Percentiles rank a stretch among this genome's conserved stretches.
Conservation (phyloP, 768 basidiomycete species). For the Gloeostereum incarnatum region DNA sequence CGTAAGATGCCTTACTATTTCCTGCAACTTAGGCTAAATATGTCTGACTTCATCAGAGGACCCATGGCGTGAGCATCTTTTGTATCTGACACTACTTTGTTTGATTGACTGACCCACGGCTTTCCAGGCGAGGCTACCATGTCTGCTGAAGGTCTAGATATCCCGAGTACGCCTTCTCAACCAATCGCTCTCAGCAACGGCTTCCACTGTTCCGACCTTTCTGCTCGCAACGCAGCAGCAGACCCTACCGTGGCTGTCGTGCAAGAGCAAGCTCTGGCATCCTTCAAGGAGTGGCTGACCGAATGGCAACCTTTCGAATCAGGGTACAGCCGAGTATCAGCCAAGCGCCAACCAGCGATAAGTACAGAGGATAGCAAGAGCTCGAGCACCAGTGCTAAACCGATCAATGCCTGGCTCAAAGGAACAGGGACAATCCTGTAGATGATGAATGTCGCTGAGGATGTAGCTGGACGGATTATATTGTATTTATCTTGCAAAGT, state of each 20-base stretch:
- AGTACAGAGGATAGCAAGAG: too few species aligned
- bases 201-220: conserved; percentile 61
- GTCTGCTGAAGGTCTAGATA: conserved; percentile 39
- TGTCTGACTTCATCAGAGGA: conserved; percentile 33
- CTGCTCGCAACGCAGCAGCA: conserved; percentile 17
- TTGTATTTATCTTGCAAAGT: too few species aligned
- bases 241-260: conserved; percentile 45
- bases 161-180: conserved; percentile 38
- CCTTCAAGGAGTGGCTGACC: conserved; percentile 50
- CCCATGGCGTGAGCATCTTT: conserved; percentile 67
- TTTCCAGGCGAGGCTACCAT: conserved; percentile 60
- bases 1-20: conserved; percentile 42
- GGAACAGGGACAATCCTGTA: too few species aligned
- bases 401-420: too few species aligned
- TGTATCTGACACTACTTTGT: too few species aligned
- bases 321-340: too few species aligned
- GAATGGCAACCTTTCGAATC: too few species aligned
- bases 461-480: too few species aligned
- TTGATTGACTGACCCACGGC: too few species aligned
- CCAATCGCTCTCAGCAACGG: conserved; percentile 51
- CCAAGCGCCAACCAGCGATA: too few species aligned
- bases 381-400: too few species aligned
- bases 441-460: too few species aligned
- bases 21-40: not conserved
- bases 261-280: conserved; percentile 38